Evolutionary conservation across 1,284 basidiomycete genomes (phyloP).

Genomic region (Ustilago xerochloae): DNA sequence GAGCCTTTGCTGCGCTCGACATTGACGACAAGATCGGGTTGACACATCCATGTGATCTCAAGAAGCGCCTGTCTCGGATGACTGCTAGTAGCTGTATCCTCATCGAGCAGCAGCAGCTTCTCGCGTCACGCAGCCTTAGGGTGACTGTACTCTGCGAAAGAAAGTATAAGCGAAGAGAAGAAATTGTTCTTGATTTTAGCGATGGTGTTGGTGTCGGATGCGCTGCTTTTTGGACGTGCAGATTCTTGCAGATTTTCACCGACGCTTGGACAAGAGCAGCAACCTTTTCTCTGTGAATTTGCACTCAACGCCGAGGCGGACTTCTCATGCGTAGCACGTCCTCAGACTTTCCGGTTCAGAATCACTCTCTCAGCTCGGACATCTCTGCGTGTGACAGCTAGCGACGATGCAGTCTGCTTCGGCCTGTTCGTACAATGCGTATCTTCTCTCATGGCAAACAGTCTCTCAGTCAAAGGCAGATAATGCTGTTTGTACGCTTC

Average conservation of each 20-base stretch:
- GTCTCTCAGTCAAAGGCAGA: slow-evolving; percentile 1
- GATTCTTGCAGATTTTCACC: slow-evolving; percentile 25
- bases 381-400: not conserved
- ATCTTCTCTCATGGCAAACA: too few species aligned
- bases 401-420: not conserved
- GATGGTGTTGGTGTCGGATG: slow-evolving; percentile 6
- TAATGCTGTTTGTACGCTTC: not conserved
- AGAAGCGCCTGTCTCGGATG: too few species aligned
- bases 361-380: slow-evolving; percentile 23
- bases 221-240: slow-evolving; percentile 29
- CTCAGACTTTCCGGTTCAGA: too few species aligned
- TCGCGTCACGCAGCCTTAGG: too few species aligned
- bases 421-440: not conserved
- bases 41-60: too few species aligned
- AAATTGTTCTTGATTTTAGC: not conserved
- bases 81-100: too few species aligned
- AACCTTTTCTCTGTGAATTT: slow-evolving; percentile 11
- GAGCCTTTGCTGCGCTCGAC: too few species aligned
- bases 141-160: too few species aligned
- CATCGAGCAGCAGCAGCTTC: too few species aligned
- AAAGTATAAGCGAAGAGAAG: not conserved
- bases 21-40: too few species aligned
- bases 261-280: slow-evolving; percentile 5
- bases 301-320: slow-evolving; percentile 26
- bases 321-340: too few species aligned